A percentile compares a stretch with the other conserved stretches of the same genome.
phyloP scores from a whole-genome alignment of 192 early-diverging fungal genomes.

The Umbelopsis sp. region DNA sequence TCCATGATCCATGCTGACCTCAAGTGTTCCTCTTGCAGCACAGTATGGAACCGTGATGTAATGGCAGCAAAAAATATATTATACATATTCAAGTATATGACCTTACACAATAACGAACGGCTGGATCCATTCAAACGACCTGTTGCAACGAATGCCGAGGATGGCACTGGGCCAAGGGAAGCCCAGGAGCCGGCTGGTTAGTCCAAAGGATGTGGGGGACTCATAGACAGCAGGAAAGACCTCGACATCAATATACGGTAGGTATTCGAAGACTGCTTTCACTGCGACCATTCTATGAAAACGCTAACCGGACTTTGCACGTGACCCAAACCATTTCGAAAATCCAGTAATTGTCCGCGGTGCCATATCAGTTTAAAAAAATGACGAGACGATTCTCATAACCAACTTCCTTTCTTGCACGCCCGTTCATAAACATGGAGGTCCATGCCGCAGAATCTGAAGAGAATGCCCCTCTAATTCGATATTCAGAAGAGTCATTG shows the following conservation, averaged over 20 bases:
- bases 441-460: neutral
- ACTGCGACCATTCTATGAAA: neutral
- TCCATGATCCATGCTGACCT: neutral
- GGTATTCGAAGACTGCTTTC: neutral
- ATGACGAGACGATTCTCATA: neutral
- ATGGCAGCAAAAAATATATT: neutral
- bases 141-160: neutral
- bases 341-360: too few relatives aligned
- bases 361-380: too few relatives aligned
- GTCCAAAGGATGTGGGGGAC: neutral
- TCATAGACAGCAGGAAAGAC: neutral
- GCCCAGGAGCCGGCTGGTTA: neutral
- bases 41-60: neutral
- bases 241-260: neutral
- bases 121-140: neutral
- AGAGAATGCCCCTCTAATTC: neutral
- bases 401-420: neutral
- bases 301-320: neutral
- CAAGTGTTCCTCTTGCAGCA: neutral
- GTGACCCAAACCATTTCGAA: too few relatives aligned
- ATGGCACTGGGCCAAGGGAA: neutral
- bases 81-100: neutral
- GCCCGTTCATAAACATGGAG: neutral
- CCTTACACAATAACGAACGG: neutral
- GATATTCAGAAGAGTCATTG: neutral